A percentile compares a stretch with the other conserved stretches of the same genome.
These are phyloP conservation scores for Leccinum barrowsii DNA, from an alignment of 768 basidiomycete species.

Conservation along the genomic window DNA sequence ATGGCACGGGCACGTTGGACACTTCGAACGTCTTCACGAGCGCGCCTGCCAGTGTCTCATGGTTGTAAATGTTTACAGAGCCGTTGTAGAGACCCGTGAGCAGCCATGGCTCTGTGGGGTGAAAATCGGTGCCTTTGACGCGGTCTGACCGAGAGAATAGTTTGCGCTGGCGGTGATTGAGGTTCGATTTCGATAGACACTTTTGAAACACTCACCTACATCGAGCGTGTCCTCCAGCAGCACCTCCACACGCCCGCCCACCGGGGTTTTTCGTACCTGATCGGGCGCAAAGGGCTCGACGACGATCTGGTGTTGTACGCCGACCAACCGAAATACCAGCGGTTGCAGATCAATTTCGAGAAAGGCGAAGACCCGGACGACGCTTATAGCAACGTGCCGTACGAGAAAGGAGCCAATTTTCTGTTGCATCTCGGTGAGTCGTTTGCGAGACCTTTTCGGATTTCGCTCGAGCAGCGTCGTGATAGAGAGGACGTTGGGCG, in stretches of 20 bases:
- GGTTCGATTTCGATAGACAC: neutral
- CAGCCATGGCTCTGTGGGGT: conserved; percentile 95
- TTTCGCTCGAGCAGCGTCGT: neutral
- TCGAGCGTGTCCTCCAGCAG: no score
- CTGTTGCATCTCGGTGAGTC: conserved; percentile 72
- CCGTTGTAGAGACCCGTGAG: conserved; percentile 93
- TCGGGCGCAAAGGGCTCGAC: no score
- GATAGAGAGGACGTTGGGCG: conserved; percentile 14
- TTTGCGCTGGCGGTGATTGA: conserved; percentile 62
- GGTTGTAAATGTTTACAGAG: conserved; percentile 97
- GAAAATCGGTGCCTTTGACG: conserved; percentile 96
- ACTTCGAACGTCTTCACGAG: conserved; percentile 96
- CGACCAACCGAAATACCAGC: no score
- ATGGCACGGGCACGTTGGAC: conserved; percentile 94
- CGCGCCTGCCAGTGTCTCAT: conserved; percentile 71
- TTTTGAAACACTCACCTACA: conserved; percentile 20
- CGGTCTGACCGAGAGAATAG: conserved; percentile 91
- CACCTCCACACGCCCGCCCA: no score
- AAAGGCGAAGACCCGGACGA: conserved; percentile 58
- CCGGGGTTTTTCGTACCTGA: no score
- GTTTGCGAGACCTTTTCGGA: neutral
- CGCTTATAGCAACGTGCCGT: conserved; percentile 72
- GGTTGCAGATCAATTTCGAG: no score
- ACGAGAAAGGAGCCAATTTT: conserved; percentile 89
- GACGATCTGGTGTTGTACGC: no score